These are phyloP conservation scores for Helotiales sp. DNA, from an alignment of 2,329 filamentous ascomycete species.

Conservation along the genomic window DNA sequence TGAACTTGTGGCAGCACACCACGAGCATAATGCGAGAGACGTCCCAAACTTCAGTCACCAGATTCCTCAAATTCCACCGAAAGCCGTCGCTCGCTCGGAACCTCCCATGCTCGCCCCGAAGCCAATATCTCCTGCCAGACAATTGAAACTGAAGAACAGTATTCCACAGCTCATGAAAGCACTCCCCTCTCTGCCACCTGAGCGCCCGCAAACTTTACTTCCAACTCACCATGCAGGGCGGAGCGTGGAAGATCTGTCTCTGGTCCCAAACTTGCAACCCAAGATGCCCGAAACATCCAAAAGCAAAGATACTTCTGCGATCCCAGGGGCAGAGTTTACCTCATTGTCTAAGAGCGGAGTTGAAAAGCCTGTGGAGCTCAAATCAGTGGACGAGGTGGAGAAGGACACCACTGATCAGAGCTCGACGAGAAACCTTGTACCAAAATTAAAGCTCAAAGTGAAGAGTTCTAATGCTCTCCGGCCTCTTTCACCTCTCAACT, in stretches of 20 bases:
- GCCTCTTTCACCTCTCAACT: constrained; percentile 19
- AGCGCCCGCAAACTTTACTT: constrained; percentile 11
- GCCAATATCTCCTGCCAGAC: constrained; percentile 36
- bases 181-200: constrained; percentile 31
- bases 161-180: constrained; percentile 37
- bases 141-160: constrained; percentile 36
- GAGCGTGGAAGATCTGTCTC: constrained; percentile 3
- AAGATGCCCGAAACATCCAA: not conserved
- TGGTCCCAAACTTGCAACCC: constrained; percentile 1
- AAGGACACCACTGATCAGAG: not conserved
- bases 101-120: constrained; percentile 36
- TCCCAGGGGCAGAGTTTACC: not conserved
- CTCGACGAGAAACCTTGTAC: not conserved
- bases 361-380: not conserved
- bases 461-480: constrained; percentile 16
- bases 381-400: not conserved
- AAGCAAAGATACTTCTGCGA: not conserved
- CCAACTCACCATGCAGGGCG: not conserved
- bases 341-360: not conserved
- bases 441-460: constrained; percentile 31
- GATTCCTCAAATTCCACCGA: constrained; percentile 23
- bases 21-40: constrained; percentile 3
- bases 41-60: constrained; percentile 24
- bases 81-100: constrained; percentile 24
- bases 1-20: not conserved